Evolutionary conservation across 768 basidiomycete genomes (phyloP), one percentile per base, ranked within the genome.

Genomic region (Leccinellum luteum): DNA sequence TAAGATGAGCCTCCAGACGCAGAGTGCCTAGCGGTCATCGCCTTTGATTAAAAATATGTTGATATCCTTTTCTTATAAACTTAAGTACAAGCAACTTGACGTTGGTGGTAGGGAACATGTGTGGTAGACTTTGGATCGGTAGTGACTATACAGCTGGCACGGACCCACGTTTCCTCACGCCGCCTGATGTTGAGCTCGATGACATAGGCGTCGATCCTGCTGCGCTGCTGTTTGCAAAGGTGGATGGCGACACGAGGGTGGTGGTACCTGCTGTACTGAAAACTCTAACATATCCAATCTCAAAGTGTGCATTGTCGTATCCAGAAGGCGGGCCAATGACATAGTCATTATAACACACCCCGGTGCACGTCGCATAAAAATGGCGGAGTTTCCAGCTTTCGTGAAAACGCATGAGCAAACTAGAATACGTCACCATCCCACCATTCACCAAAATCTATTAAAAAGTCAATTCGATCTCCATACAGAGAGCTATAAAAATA

Each of bases 241-340:
- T 57, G 6, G 70, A 61, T 17, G 70, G 55, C 14, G 69, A 58
- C 10, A 72, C 51, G 15, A 65, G 43, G 1, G 68, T 70, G 59
- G 60, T 73, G 13, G 67, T 67, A 27, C 73, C 74, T 21, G 59
- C 54, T 4, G 69, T 59, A 53, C 79, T 73, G 62, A 74, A 86
- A 14, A 86, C 73, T 48, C 79, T 77, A 57, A 89, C 76, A 28
- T 78, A 84, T 14, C 79, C 77, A 53, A 92, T 79, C 67, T 92
- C 89, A 62, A 90, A 93, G 74, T 85, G 88, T 1, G 87, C 87
- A 31, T 75, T 78, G 66, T 82, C 77, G 70, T 85, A 90, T 62
- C 78, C 80, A 17, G 83, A 79, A 3, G 83, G 79, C 55, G 82
- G 67, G 8, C 86, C 85, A 55, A 87, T 73, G 43, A 90, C 88